Percentiles rank a stretch among this genome's conserved stretches.
Evolutionary conservation across 2,329 filamentous ascomycete genomes (phyloP).

Genomic region (Venturia carpophila): DNA sequence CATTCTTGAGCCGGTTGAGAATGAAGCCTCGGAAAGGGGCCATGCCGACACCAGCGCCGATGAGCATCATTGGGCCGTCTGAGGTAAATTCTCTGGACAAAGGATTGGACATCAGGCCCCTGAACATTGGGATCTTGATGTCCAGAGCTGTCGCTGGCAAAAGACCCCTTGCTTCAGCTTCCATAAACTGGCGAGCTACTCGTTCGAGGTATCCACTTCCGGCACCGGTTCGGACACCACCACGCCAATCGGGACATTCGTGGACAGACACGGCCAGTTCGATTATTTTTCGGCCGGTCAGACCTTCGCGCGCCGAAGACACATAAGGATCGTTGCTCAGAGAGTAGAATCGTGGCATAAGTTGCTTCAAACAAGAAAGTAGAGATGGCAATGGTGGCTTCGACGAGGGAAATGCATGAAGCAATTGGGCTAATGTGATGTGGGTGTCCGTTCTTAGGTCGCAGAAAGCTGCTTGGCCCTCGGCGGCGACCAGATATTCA

Average conservation of each 20-base stretch:
- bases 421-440: constrained; percentile 74
- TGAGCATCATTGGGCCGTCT: constrained; percentile 94
- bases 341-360: constrained; percentile 98
- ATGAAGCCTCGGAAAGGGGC: constrained; percentile 98
- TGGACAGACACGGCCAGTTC: constrained; percentile 97
- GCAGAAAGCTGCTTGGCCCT: constrained; percentile 89
- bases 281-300: constrained; percentile 68
- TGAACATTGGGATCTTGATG: constrained; percentile 90
- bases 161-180: constrained; percentile 52
- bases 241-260: constrained; percentile 69
- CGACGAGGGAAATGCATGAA: constrained; percentile 85
- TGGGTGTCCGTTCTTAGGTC: constrained; percentile 82
- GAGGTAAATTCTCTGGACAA: constrained; percentile 84
- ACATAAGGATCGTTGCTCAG: constrained; percentile 92
- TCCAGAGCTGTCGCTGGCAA: constrained; percentile 34
- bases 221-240: constrained; percentile 62
- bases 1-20: constrained; percentile 83
- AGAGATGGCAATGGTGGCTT: constrained; percentile 79
- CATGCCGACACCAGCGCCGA: constrained; percentile 92
- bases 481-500: constrained; percentile 73
- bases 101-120: constrained; percentile 94
- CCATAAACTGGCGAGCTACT: constrained; percentile 64
- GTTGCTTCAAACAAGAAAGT: constrained; percentile 69
- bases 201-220: constrained; percentile 92
- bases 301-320: constrained; percentile 59